phyloP scores from a whole-genome alignment of 208 protist species.

The Phytomonas sp. region DNA sequence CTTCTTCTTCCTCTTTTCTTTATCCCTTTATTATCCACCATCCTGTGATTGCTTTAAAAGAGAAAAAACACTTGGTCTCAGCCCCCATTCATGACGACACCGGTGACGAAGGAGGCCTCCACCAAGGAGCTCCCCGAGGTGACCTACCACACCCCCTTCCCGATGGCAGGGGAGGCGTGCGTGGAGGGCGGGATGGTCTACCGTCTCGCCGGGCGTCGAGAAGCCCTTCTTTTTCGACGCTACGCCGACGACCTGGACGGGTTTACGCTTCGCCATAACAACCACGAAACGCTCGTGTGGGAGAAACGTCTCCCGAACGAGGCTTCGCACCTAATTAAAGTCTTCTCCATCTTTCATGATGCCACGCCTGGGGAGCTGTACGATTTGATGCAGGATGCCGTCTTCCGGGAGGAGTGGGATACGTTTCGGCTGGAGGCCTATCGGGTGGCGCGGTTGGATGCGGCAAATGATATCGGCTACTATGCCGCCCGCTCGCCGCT shows the following conservation, averaged over 20 bases:
- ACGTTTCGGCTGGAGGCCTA: slow-evolving; percentile 59
- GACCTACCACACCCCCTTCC: slow-evolving; percentile 53
- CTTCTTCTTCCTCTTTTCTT: slow-evolving; percentile 7
- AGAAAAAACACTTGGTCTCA: too few species aligned
- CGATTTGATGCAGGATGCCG: slow-evolving; percentile 79
- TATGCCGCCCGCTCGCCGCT: slow-evolving; percentile 80
- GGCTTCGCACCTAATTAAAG: slow-evolving; percentile 74
- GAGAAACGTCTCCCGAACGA: slow-evolving; percentile 57
- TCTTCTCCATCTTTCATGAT: slow-evolving; percentile 60
- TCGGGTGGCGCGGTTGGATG: slow-evolving; percentile 50
- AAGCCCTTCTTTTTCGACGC: slow-evolving; percentile 57
- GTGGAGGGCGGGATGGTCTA: slow-evolving; percentile 39
- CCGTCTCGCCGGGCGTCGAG: slow-evolving; percentile 39
- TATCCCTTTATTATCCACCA: slow-evolving; percentile 10
- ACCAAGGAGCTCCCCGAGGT: too few species aligned
- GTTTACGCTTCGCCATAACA: slow-evolving; percentile 35
- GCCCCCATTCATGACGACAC: too few species aligned
- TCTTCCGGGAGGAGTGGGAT: slow-evolving; percentile 79
- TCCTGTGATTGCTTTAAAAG: slow-evolving; percentile 12
- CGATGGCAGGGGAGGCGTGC: slow-evolving; percentile 30
- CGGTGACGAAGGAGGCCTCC: too few species aligned
- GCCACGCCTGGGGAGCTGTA: slow-evolving; percentile 44
- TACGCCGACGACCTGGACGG: slow-evolving; percentile 75
- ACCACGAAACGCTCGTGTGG: slow-evolving; percentile 54
- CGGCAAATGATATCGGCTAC: slow-evolving; percentile 86